These are phyloP conservation scores for Fusarium oxysporum DNA, from an alignment of 2,329 filamentous ascomycete genomes.

Conservation along the genomic window DNA sequence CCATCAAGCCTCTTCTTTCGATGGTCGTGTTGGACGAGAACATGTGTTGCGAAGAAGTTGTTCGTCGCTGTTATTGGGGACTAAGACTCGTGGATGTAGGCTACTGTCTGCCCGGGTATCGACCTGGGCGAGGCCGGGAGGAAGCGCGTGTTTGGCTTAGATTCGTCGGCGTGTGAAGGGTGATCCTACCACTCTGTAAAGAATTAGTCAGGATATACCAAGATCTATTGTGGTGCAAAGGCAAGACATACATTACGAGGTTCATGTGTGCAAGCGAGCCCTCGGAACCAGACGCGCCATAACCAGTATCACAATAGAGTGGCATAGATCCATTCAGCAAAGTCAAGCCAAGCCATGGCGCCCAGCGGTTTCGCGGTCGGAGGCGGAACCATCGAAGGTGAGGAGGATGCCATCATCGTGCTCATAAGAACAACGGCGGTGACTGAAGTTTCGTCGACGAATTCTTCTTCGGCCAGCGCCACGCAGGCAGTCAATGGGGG, in stretches of 20 bases:
- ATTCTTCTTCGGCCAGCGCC: background rate
- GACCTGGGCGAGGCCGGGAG: background rate
- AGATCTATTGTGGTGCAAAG: background rate
- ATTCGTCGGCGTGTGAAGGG: background rate
- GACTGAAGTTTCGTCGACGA: background rate
- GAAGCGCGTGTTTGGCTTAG: background rate
- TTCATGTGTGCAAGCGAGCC: accelerated
- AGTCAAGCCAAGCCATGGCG: accelerated
- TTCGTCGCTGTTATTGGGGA: background rate
- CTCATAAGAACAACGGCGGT: accelerated
- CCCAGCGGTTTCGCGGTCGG: too few relatives aligned
- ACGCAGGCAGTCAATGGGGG: background rate
- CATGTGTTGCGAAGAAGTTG: accelerated
- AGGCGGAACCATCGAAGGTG: too few relatives aligned
- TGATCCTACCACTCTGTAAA: background rate
- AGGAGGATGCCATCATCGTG: background rate
- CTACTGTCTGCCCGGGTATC: background rate
- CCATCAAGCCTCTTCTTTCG: background rate
- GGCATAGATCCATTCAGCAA: background rate
- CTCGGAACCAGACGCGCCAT: background rate
- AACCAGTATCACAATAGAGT: accelerated
- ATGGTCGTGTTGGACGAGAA: background rate
- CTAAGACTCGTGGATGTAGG: background rate
- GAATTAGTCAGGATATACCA: background rate
- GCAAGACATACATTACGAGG: background rate